A percentile compares a stretch with the other conserved stretches of the same genome.
phyloP scores from a whole-genome alignment of 768 basidiomycete genomes.

The Suillus subluteus region DNA sequence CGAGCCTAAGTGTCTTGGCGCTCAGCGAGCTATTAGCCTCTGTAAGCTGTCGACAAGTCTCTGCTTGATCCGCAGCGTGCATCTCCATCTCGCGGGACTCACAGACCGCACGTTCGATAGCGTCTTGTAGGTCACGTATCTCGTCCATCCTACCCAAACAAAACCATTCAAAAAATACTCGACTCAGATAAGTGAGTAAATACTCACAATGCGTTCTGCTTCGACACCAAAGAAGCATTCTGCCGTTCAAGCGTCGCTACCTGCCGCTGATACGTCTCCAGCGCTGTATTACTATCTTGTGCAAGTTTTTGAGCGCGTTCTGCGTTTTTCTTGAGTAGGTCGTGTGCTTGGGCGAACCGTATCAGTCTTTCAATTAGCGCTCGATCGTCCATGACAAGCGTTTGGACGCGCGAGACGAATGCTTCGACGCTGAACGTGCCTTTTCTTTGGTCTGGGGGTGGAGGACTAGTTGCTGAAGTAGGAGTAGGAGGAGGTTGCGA shows the following conservation, averaged over 20 bases:
- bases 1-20: conserved; percentile 61
- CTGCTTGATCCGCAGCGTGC: conserved; percentile 71
- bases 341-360: conserved; percentile 87
- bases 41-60: conserved; percentile 70
- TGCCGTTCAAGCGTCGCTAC: conserved; percentile 80
- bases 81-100: conserved; percentile 76
- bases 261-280: conserved; percentile 93
- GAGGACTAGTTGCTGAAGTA: conserved; percentile 12
- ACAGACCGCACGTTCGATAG: conserved; percentile 57
- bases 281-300: conserved; percentile 73
- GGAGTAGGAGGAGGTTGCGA: conserved; percentile 22
- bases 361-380: conserved; percentile 82
- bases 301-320: conserved; percentile 91
- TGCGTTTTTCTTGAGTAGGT: conserved; percentile 89
- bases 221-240: conserved; percentile 53
- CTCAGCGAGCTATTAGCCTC: conserved; percentile 82
- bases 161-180: not conserved
- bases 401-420: conserved; percentile 77
- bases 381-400: conserved; percentile 81
- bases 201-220: conserved; percentile 61
- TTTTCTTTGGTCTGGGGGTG: conserved; percentile 19
- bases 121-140: conserved; percentile 57
- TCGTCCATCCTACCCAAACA: conserved; percentile 62
- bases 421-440: conserved; percentile 68
- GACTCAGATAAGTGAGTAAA: not conserved